These are phyloP conservation scores for Closterium sp. DNA, from an alignment of 139 green algal genomes.

Conservation along the genomic window DNA sequence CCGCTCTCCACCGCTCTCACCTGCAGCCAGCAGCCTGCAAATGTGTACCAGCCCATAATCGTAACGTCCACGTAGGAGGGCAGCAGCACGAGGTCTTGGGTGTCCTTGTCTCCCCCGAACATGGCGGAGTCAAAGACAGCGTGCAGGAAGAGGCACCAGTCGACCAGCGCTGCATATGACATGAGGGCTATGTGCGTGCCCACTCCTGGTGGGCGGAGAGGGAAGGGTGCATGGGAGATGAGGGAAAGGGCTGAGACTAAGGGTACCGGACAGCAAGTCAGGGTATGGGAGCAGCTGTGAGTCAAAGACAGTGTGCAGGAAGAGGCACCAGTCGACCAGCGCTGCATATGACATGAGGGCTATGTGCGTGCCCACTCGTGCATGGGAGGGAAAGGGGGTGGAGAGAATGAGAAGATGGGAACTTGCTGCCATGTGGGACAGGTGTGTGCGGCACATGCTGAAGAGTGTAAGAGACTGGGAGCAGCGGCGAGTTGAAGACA, in stretches of 20 bases:
- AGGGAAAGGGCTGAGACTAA: too few species aligned
- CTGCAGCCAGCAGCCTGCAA: slow-evolving; percentile 29
- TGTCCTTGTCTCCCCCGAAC: slow-evolving; percentile 5
- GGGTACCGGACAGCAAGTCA: too few species aligned
- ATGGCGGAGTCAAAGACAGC: neutral
- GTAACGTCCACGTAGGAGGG: slow-evolving; percentile 19
- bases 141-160: slow-evolving; percentile 34
- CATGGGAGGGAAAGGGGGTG: too few species aligned
- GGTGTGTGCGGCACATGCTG: neutral
- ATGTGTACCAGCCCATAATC: slow-evolving; percentile 33
- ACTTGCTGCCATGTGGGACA: too few species aligned
- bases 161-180: slow-evolving; percentile 13
- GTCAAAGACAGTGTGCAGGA: slow-evolving; percentile 15
- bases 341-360: slow-evolving; percentile 22
- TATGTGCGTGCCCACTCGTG: neutral
- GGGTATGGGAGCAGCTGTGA: neutral
- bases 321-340: slow-evolving; percentile 24
- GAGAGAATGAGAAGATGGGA: too few species aligned
- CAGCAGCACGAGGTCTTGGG: slow-evolving; percentile 15
- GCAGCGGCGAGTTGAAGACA: too few species aligned
- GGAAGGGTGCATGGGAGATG: too few species aligned
- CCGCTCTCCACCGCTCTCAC: neutral
- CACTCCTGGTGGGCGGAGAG: neutral
- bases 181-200: slow-evolving; percentile 17
- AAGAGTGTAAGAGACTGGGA: too few species aligned